A percentile compares a stretch with the other conserved stretches of the same genome.
Conservation (phyloP, 139 green algal species). For the Ettlia oleoabundans region DNA sequence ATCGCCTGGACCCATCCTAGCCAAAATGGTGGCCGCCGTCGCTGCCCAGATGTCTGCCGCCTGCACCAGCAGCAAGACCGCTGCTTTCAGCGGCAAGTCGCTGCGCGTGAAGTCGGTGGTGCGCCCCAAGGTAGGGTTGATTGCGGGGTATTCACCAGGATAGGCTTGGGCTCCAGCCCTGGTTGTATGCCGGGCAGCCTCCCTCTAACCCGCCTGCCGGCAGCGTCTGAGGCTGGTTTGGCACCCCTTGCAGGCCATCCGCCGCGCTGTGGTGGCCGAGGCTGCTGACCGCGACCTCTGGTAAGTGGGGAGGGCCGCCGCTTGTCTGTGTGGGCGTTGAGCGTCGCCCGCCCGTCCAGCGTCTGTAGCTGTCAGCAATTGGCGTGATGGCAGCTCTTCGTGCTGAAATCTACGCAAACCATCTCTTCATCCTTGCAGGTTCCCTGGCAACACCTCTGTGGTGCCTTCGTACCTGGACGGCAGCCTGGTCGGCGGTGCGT, state of each 20-base stretch:
- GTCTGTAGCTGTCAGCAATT: too few species aligned
- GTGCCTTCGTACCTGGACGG: conserved; percentile 54
- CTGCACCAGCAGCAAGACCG: conserved; percentile 5
- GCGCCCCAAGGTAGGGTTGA: conserved; percentile 30
- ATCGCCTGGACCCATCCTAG: neutral
- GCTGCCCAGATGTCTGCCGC: neutral
- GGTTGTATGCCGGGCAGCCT: neutral
- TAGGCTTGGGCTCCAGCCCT: too few species aligned
- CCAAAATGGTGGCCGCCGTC: neutral
- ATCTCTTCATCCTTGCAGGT: too few species aligned
- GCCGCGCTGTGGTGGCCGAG: conserved; percentile 4
- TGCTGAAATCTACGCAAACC: too few species aligned
- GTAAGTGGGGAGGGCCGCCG: neutral
- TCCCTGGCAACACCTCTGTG: conserved; percentile 43
- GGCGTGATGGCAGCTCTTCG: too few species aligned
- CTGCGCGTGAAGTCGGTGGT: conserved; percentile 7
- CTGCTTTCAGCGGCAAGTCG: conserved; percentile 32
- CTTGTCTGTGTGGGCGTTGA: too few species aligned
- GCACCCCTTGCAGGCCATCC: neutral
- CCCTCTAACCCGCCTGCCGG: too few species aligned
- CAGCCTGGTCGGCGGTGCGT: conserved; percentile 40
- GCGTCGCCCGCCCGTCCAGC: too few species aligned
- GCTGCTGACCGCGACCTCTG: conserved; percentile 43
- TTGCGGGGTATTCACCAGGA: neutral
- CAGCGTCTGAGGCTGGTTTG: too few species aligned